Base-by-base conservation (phyloP, 2,329 filamentous ascomycete species). In the Exophiala sp. region DNA sequence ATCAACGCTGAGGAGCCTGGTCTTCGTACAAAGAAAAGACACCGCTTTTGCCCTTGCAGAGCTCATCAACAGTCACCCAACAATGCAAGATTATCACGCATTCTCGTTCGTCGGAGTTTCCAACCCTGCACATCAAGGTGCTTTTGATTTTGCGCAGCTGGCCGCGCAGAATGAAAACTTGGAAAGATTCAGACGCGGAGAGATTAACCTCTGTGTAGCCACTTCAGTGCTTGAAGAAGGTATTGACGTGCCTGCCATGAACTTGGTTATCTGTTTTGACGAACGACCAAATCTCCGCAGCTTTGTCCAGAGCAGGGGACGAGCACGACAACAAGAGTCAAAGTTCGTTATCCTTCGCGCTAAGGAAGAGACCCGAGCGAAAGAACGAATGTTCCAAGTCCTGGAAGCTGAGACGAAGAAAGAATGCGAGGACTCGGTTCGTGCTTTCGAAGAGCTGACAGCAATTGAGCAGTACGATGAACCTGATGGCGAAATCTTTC, bases 401-500 rank as follows among this genome's bases (percentile, higher is more conserved):
- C 74, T 94, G 12, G 92, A 96, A 65, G 68, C 76, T 2, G 74
- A 82, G n/a, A 91, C 96, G 86, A 87, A 84, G 62, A 66, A 71
- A 43, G 77, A 79, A 0, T 95, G 89, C 45, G 78, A 85, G 57
- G 79, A 88, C 41, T 34, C 50, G 20, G 10, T 39, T 34, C 35
- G 41, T 3, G 44, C 34, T 16, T n/a, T 49, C 0, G 64, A 75
- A 16, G 65, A 74, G 11, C 66, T 82, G 0, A 65, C 76, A 43
- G 61, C 72, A 2, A 61, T 80, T 3, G 83, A 88, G 58, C 72
- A 78, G 48, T 45, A 66, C 6, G 68, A 75, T 34, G 71, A 79
- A 58, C 50, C 65, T 14, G 70, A 71, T 3, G 52, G 59, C 3
- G 68, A 71, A 18, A 58, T 63, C 11, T 74, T 80, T 50, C 62